Base-by-base conservation (phyloP, 2,329 filamentous ascomycete genomes). In the Aspergillus niger region DNA sequence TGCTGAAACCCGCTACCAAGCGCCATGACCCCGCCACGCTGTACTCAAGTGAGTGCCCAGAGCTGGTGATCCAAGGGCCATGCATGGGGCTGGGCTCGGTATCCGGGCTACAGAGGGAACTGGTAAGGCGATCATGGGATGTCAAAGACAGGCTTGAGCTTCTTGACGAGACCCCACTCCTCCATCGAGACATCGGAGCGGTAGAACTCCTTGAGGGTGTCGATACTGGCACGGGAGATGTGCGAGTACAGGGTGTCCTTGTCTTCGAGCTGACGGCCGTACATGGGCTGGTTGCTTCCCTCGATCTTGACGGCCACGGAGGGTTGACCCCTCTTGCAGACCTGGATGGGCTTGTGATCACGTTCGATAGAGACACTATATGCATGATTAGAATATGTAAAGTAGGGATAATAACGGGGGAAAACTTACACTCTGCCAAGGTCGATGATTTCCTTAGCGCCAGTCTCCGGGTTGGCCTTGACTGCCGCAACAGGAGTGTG, bases 251-350 rank as follows among this genome's bases (percentile, higher is more conserved):
- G 83, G 1, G 81, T 84, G 76, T 99, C 95, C 65, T 87, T 86
- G 77, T 99, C 94, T 77, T 99, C 95, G 54, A 99, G 86, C 65
- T 99, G 95, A 63, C 95, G 90, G 60, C 95, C 95, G 74, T 99
- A 99, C 61, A 90, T 86, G 15, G 95, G 96, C 81, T 99, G 95
- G 75, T 94, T 91, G 60, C 89, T 81, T 57, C 92, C 94, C 81
- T 99, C 96, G 71, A 99, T 96, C 84, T 99, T 99, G 82, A 99
- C 84, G 20, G 95, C 95, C 8, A 99, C 96, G 1, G 92, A 96
- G n/a, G 96, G 95, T 74, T 96, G 91, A 55, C 94, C 94, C 81
- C 92, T 94, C 80, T 99, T 99, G 82, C 92, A 96, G 60, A 97
- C 84, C 8, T 84, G 86, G 67, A 99, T 89, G 65, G 95, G 88